These are phyloP conservation scores for Kodamaea neixiangensis DNA, from an alignment of 805 yeast genomes.

Conservation along the genomic window DNA sequence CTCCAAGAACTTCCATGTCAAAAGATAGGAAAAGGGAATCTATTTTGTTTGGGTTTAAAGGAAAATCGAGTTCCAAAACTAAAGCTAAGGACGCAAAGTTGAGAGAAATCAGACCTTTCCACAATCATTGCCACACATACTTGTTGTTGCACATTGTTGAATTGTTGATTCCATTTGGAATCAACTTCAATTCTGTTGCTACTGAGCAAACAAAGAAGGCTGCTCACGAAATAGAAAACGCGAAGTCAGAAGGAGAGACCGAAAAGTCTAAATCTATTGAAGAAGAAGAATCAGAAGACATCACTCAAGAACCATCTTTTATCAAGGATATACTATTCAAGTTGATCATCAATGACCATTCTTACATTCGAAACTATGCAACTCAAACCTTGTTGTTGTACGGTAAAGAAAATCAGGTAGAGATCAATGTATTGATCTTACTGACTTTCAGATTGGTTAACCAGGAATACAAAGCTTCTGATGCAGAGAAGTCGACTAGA, in stretches of 20 bases:
- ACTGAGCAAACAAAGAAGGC: background rate
- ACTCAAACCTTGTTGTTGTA: conserved; percentile 32
- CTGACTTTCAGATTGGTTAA: conserved; percentile 32
- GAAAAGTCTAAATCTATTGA: conserved; percentile 14
- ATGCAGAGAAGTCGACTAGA: conserved; percentile 11
- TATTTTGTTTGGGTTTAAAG: conserved; percentile 28
- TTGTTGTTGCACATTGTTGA: conserved; percentile 33
- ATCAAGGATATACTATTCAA: conserved; percentile 32
- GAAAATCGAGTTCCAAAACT: conserved; percentile 18
- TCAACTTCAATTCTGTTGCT: conserved; percentile 30
- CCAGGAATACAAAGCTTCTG: conserved; percentile 25
- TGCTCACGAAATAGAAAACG: conserved; percentile 6
- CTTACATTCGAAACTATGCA: conserved; percentile 38
- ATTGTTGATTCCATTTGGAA: conserved; percentile 36
- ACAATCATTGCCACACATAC: conserved; percentile 36
- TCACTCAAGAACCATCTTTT: conserved; percentile 23
- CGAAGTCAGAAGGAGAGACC: conserved; percentile 14
- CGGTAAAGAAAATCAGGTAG: conserved; percentile 32
- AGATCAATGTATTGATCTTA: conserved; percentile 37
- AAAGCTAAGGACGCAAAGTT: conserved; percentile 19
- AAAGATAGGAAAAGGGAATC: conserved; percentile 24
- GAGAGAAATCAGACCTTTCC: conserved; percentile 28
- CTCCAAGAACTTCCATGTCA: conserved; percentile 3
- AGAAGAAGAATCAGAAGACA: conserved; percentile 20
- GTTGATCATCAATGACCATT: conserved; percentile 34